Evolutionary conservation across 202 grass and related monocot genomes (phyloP).

Genomic region (Hordeum pubiflorum): DNA sequence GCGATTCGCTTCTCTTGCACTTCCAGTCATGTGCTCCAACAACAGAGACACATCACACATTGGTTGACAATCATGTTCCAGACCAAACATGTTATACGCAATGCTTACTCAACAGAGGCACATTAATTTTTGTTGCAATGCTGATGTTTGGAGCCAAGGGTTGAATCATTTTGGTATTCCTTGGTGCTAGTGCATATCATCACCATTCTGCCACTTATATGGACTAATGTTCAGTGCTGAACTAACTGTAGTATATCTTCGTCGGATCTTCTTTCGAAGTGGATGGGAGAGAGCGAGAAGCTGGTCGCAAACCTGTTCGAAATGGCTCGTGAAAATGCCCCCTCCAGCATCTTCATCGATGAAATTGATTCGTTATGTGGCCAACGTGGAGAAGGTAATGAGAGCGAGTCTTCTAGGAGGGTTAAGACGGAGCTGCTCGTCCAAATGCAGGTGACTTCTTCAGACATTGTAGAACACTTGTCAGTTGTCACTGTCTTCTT

Average conservation of each 20-base stretch:
- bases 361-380: slow-evolving; percentile 95
- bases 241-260: slow-evolving; percentile 74
- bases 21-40: not conserved
- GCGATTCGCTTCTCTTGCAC: not conserved
- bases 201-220: not conserved
- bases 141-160: not conserved
- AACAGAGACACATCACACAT: not conserved
- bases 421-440: slow-evolving; percentile 98
- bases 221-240: not conserved
- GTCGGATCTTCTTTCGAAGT: slow-evolving; percentile 92
- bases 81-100: too few species aligned
- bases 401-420: slow-evolving; percentile 93
- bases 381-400: slow-evolving; percentile 91
- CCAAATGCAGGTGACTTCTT: slow-evolving; percentile 77
- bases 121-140: not conserved
- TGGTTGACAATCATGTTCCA: not conserved
- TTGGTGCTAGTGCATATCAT: not conserved
- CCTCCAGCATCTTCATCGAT: slow-evolving; percentile 92
- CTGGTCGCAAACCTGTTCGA: slow-evolving; percentile 86
- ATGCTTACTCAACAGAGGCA: not conserved
- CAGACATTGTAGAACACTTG: not conserved
- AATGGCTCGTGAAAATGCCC: slow-evolving; percentile 97
- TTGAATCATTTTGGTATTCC: not conserved
- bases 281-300: slow-evolving; percentile 99
- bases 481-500: not conserved